Base-by-base conservation (phyloP, 768 basidiomycete genomes). In the Cubamyces lactineus region DNA sequence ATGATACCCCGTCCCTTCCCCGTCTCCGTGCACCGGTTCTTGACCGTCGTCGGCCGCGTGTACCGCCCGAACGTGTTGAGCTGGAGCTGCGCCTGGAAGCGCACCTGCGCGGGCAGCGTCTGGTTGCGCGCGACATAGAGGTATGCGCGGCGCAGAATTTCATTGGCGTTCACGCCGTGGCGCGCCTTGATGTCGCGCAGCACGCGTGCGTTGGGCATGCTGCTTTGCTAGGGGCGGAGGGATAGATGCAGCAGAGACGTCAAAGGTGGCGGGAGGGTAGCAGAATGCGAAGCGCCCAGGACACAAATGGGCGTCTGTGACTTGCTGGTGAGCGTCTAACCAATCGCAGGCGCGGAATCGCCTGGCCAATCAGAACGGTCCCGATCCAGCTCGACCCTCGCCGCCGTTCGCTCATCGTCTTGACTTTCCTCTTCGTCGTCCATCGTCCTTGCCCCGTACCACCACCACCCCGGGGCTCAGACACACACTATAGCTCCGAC, bases 101-200 rank as follows among this genome's bases (percentile, higher is more conserved):
- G 91, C 49, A 98, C 84, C 71, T 92, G 88, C 2, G 92, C 81
- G 16, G 94, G 88, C n/a, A 98, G 77, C 1, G 88, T 85, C 72
- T 92, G 87, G 77, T 98, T 98, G 62, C 96, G 85, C 23, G 96
- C 94, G 67, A 98, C 91, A 75, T 87, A 94, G 52, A 98, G 86
- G 75, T 96, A 96, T 0, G 96, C 96, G 47, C 93, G 82, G 19
- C 96, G 87, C 28, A 87, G 79, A 49, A 96, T 80, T 73, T 98
- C 96, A 72, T 88, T 87, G 47, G 83, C 83, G 61, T 79, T 77
- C 61, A 93, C 89, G 61, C 86, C 85, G 19, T 82, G 72, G 53
- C 91, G 88, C 23, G 88, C 89, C 68, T 90, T 90, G 57, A 92
- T 84, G 74, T 94, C 92, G 72, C 91, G 86, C 50, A 92, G 73